Evolutionary conservation across 225 moss, liverwort and hornwort species (phyloP), one percentile per base, ranked within the genome.

Genomic region (Straminergon stramineum): DNA sequence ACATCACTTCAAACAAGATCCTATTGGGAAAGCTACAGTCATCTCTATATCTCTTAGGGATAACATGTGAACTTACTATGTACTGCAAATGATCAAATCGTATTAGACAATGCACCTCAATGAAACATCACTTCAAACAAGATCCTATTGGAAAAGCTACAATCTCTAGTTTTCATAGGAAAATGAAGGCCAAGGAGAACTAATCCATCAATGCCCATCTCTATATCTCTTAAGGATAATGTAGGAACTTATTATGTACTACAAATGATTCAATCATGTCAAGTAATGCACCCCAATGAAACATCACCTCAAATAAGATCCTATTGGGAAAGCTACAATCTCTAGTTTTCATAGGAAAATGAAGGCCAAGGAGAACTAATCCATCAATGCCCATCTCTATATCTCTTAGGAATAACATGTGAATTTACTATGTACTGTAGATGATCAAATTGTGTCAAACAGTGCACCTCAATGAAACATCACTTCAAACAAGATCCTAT

Each of bases 281-380:
- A 56, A 0, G 13, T 0, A 52, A 31, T 1, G 1, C 8, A 52
- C 22, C 5, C 13, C 1, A 53, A 0, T 37, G 2, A 56, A 23
- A 78, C 24, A 78, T 34, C 55, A 23, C 78, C 15, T 55, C 35
- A 35, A 53, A 23, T 0, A 55, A 55, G 9, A 53, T 15, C 6
- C 2, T 51, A 32, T 1, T 75, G 7, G 7, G 20, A 48, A 32
- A 51, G 2, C 5, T 73, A 35, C 15, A 26, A 2, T 26, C 2
- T 67, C 0, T 20, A 67, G 35, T 26, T 45, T 74, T 17, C 5
- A 0, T 30, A 17, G 3, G 4, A 75, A 5, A 75, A 30, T 17
- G 11, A 26, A 41, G 3, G 13, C 30, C 15, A 30, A 7, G 11
- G 11, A 76, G 4, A 75, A 17, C 1, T 51, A 0, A 18, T 1